Base-by-base conservation (phyloP, 805 yeast genomes). In the Metschnikowia dekortorum region DNA sequence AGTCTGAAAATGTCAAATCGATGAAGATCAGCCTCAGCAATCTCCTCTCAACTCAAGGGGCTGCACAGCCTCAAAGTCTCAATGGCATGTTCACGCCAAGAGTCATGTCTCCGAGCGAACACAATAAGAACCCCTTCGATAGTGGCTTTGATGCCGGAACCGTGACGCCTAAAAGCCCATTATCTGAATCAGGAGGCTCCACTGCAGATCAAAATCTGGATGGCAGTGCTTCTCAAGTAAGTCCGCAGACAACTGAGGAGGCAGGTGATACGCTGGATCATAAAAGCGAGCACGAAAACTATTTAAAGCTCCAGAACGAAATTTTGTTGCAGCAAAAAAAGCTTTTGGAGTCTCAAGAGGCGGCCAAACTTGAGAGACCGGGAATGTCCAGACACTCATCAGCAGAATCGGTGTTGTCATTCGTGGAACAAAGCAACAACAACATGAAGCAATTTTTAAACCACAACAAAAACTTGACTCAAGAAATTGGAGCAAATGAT, bases 91-190 rank as follows among this genome's bases (percentile, higher is more conserved):
- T 68, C 47, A 70, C 76, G 0, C 76, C 77, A 7, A 58, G 55
- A 6, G 62, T 73, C 28, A 61, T 57, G 43, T 69, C 75, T 0
- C 77, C 77, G 1, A 52, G 56, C 18, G 59, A 58, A 18, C 53
- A 61, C 8, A 71, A 65, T 31, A 60, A 50, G 18, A 72, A 73
- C 53, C 76, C 76, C 37, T 73, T 73, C 53, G 77, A 72, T 29
- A 59, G 59, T 16, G 54, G 61, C 2, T 67, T 70, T 41, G 39
- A 28, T 9, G 28, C 33, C 1, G 39, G 34, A 1, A 31, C 40
- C 11, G 16, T 13, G 22, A 44, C 46, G 8, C 46, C 40, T 9
- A 36, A 29, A 11, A 40, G 47, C 5, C 43, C 44, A 18, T 51
- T 51, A n/a, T 37, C 51, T 6, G 47, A 41, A 45, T 43, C 54